Percentiles rank a stretch among this genome's conserved stretches.
phyloP scores from a whole-genome alignment of 148 eudicot genomes.

The Pharnaceum exiguum region DNA sequence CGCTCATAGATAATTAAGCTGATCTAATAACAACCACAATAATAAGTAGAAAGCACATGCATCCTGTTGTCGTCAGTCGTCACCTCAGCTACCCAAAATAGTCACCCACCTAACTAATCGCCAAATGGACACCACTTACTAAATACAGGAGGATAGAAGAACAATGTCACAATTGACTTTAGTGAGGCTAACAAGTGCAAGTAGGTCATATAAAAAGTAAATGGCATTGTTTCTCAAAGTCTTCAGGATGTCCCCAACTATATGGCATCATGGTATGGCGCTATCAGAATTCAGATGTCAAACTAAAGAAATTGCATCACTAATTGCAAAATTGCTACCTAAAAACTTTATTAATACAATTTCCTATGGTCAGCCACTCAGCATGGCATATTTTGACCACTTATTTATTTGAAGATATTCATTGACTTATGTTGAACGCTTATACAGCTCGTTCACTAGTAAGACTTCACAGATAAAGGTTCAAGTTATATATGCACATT shows the following conservation, averaged over 20 bases:
- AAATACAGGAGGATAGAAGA: background rate
- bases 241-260: background rate
- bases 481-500: too few species aligned
- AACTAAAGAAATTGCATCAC: too few species aligned
- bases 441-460: too few species aligned
- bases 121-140: background rate
- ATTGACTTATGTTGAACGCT: too few species aligned
- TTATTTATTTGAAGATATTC: too few species aligned
- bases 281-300: too few species aligned
- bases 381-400: too few species aligned
- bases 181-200: background rate
- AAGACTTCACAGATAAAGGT: too few species aligned
- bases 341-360: too few species aligned
- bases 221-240: background rate
- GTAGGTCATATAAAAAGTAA: background rate
- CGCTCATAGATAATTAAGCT: too few species aligned
- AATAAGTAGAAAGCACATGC: constrained; percentile 8
- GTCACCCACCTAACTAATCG: background rate
- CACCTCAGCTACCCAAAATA: background rate
- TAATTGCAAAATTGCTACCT: too few species aligned
- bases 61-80: background rate
- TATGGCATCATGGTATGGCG: background rate
- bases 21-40: background rate
- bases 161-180: background rate
- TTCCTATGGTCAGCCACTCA: too few species aligned